A percentile compares a stretch with the other conserved stretches of the same genome.
Conservation (phyloP, 2,329 filamentous ascomycete species). For the Lachnellula hyalina region DNA sequence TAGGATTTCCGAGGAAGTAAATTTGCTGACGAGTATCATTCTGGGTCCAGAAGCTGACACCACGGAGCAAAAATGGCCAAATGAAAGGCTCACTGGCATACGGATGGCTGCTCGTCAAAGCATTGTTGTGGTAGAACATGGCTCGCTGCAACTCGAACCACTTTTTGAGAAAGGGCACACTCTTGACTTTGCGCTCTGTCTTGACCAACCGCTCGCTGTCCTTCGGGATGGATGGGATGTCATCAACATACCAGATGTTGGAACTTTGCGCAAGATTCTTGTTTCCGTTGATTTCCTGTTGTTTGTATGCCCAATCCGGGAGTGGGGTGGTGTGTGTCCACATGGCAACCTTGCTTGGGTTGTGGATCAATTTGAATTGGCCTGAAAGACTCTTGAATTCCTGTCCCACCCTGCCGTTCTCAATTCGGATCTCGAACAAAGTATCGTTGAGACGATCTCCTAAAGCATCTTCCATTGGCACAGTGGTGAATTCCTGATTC, state of each 20-base stretch:
- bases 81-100: constrained; percentile 93
- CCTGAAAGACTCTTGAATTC: constrained; percentile 87
- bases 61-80: constrained; percentile 95
- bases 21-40: constrained; percentile 94
- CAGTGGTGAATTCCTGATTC: constrained; percentile 96
- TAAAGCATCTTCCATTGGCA: constrained; percentile 64
- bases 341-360: constrained; percentile 95
- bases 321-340: constrained; percentile 95
- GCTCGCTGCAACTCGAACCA: constrained; percentile 94
- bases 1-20: constrained; percentile 94
- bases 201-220: constrained; percentile 69
- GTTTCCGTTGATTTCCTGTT: constrained; percentile 99
- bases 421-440: constrained; percentile 86
- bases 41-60: constrained; percentile 99
- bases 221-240: constrained; percentile 71
- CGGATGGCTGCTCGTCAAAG: constrained; percentile 92
- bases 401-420: constrained; percentile 73
- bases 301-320: constrained; percentile 96
- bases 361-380: constrained; percentile 94
- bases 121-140: constrained; percentile 99
- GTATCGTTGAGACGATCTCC: constrained; percentile 79
- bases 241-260: constrained; percentile 92
- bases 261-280: constrained; percentile 87
- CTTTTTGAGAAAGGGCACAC: constrained; percentile 82
- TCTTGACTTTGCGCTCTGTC: constrained; percentile 73